These are phyloP conservation scores for Diaporthe eres DNA, from an alignment of 2,329 filamentous ascomycete species.

Conservation along the genomic window DNA sequence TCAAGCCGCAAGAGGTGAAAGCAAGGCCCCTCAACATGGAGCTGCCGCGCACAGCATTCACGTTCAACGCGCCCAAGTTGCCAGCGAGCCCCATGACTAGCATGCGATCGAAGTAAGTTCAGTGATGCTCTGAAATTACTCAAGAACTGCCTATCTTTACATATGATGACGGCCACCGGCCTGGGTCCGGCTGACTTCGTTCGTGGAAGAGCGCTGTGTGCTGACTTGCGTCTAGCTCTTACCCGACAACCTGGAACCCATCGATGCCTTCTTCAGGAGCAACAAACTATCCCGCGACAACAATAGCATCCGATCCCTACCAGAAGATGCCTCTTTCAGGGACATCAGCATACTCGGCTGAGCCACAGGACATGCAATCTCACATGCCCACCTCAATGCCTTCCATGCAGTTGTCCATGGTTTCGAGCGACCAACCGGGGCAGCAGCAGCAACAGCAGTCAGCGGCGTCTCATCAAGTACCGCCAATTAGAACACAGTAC, in stretches of 20 bases:
- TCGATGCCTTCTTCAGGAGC: constrained; percentile 64
- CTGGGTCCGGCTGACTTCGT: background rate
- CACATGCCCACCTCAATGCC: constrained; percentile 68
- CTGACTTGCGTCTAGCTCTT: constrained; percentile 60
- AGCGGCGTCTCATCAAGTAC: constrained; percentile 40
- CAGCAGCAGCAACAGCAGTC: constrained; percentile 38
- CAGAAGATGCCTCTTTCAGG: constrained; percentile 67
- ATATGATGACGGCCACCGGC: background rate
- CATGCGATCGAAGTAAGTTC: constrained; percentile 72
- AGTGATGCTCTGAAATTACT: background rate
- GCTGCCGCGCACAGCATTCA: constrained; percentile 69
- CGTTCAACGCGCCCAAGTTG: constrained; percentile 70
- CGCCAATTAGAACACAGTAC: constrained; percentile 67
- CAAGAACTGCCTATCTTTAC: background rate
- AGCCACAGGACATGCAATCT: constrained; percentile 68
- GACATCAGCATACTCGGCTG: constrained; percentile 61
- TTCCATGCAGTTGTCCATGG: constrained; percentile 66
- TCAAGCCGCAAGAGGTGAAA: constrained; percentile 69
- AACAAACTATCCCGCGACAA: constrained; percentile 64
- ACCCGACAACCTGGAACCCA: constrained; percentile 68
- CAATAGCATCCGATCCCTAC: constrained; percentile 66
- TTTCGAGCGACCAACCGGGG: constrained; percentile 62
- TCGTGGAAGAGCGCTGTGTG: constrained; percentile 45
- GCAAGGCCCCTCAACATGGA: constrained; percentile 67
- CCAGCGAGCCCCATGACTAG: constrained; percentile 64